Conservation (phyloP, 2,329 filamentous ascomycete genomes). For the Phyllosticta paracitricarpa region DNA sequence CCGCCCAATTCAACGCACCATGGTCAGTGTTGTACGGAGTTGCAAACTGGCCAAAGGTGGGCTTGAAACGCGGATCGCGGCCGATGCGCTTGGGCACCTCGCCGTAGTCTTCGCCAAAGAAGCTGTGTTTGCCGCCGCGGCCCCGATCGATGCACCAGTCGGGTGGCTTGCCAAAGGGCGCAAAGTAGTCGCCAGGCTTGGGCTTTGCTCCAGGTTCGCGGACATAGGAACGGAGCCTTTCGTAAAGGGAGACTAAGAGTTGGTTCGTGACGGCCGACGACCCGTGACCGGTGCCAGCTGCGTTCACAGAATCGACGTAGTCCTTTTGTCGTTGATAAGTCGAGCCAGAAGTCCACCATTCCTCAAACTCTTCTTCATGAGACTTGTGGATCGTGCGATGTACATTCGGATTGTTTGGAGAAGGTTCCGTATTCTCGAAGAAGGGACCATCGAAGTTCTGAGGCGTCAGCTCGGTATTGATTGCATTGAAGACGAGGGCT, state of each 20-base stretch:
- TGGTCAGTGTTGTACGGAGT: not conserved
- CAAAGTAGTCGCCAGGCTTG: conserved; percentile 29
- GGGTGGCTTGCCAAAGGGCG: conserved; percentile 27
- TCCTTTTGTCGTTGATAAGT: conserved; percentile 11
- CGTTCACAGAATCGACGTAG: not conserved
- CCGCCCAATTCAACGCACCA: not conserved
- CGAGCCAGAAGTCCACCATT: conserved; percentile 27
- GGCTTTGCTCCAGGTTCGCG: not conserved
- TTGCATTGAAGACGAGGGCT: not conserved
- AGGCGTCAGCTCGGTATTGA: conserved; percentile 17
- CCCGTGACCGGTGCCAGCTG: conserved; percentile 13
- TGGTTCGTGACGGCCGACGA: conserved; percentile 20
- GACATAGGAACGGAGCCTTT: conserved; percentile 33
- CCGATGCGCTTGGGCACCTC: conserved; percentile 5
- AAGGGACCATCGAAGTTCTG: conserved; percentile 29
- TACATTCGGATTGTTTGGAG: conserved; percentile 18
- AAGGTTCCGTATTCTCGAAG: conserved; percentile 24
- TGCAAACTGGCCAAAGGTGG: not conserved
- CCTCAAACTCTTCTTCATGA: conserved; percentile 27
- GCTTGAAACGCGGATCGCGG: conserved; percentile 7
- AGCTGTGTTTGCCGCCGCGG: conserved; percentile 27
- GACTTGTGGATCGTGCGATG: conserved; percentile 16
- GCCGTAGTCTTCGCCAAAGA: conserved; percentile 24
- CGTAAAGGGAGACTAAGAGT: conserved; percentile 32
- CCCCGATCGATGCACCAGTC: conserved; percentile 30